Evolutionary conservation across 2,329 filamentous ascomycete genomes (phyloP).

Genomic region (Claviceps paspali): DNA sequence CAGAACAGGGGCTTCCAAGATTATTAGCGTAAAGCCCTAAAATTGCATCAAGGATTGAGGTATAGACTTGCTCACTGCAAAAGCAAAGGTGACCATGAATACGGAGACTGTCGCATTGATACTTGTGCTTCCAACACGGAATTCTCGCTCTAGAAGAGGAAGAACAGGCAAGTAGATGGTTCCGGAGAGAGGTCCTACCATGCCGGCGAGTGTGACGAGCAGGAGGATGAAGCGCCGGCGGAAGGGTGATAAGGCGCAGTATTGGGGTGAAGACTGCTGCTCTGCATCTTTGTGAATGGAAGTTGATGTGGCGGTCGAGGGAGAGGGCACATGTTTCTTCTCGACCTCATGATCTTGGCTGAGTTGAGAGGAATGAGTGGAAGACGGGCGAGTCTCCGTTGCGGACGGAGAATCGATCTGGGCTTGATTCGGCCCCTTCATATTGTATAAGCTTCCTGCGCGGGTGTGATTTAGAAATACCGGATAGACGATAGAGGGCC

Average conservation of each 20-base stretch:
- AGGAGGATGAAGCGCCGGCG: constrained; percentile 21
- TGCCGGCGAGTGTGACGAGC: constrained; percentile 24
- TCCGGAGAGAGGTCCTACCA: constrained; percentile 27
- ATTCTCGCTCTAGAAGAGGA: constrained; percentile 21
- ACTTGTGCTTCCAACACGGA: constrained; percentile 17
- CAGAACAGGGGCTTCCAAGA: constrained; percentile 22
- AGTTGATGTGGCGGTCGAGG: neutral
- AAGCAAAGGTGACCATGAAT: constrained; percentile 27
- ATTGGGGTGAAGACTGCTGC: constrained; percentile 11
- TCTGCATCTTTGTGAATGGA: neutral
- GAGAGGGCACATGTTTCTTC: neutral
- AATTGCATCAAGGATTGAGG: neutral
- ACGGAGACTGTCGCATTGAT: constrained; percentile 29
- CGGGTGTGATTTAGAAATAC: too few relatives aligned
- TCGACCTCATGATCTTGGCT: neutral
- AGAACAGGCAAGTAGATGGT: constrained; percentile 28
- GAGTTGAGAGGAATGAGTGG: neutral
- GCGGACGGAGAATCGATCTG: neutral
- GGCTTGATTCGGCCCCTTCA: neutral
- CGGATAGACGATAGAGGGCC: too few relatives aligned
- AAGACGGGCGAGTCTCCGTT: neutral
- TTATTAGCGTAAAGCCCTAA: neutral
- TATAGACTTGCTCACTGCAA: constrained; percentile 14
- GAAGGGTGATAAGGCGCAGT: constrained; percentile 22
- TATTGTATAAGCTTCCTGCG: neutral